Base-by-base conservation (phyloP, 1,139 yeast species). In the Lipomyces yarrowii region DNA sequence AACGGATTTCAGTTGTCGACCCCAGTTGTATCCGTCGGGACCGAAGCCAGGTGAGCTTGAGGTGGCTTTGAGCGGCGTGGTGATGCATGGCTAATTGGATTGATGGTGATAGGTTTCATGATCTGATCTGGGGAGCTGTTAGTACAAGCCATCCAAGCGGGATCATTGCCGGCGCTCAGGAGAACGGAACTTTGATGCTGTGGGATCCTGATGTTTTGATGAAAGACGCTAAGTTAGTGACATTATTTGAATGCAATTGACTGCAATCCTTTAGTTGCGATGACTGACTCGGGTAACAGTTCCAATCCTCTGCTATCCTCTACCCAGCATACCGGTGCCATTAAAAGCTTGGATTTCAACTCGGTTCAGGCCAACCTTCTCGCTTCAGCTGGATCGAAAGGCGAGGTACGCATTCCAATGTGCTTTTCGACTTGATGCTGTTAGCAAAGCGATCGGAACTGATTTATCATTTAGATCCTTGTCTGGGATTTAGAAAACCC, bases 101-200 rank as follows among this genome's bases (percentile, higher is more conserved):
- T 42, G 48, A 42, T 18, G 10, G 21, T 42, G 48, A 83, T 67
- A 82, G 88, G 70, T 91, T 92, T 78, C 85, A 90, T 73, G 93
- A 91, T 67, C 79, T 94, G 72, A 96, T 92, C 10, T 93, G 98
- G 97, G 90, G 96, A 65, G 81, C 81, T 59, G 87, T 87, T 7
- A 80, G 83, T 62, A 87, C 85, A 65, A 83, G 84, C 57, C 81
- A 84, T 70, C 77, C 84, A 6, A 77, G 77, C 60, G 90, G 91
- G 11, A 73, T 90, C 42, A 82, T 94, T 70, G 98, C 93, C 3
- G 98, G 96, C 71, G 98, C 97, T 10, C 82, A 90, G 71, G 99
- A 94, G 76, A 86, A 87, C 73, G 97, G 98, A 23, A 75, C 83
- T 3, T 82, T 94, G 67, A 91, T 89, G 73, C 83, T 93, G 68